Evolutionary conservation across 352 stramenopile species (phyloP), one percentile per base, ranked within the genome.

Genomic region (Pythium sukuiense): DNA sequence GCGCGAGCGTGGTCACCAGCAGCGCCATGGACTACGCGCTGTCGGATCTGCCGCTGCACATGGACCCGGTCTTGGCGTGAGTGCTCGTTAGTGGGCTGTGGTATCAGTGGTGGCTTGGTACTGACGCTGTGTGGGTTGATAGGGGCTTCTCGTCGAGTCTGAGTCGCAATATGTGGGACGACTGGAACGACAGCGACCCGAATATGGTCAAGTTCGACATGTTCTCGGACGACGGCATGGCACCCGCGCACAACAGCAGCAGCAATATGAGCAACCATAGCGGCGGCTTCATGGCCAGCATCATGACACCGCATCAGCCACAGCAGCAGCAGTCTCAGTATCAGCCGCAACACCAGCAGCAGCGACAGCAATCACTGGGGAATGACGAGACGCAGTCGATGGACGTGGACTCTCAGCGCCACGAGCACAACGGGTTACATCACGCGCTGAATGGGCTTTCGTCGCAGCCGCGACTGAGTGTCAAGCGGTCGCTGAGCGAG

Each of bases 81-180:
- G 81, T 70, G 2, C 20, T 24, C 20, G 20, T 24, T 24, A 24
- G 20, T 24, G 20, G 20, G 20, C 20, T 24, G 20, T 24, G 20
- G 20, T 24, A 63, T 56, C n/a, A 12, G 11, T 59, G 29, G 24
- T 49, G 41, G 14, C 18, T 60, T 24, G 20, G 20, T 24, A 24
- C 20, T 24, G 20, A 24, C 20, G 20, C 20, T 24, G 20, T 24
- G 41, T 63, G 30, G 8, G 13, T 62, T 55, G 33, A 33, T 56
- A 95, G 87, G 13, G 87, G 84, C 3, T 74, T 94, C 7, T 89
- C 85, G 55, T 90, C 82, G n/a, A 90, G 79, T 41, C 72, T 93
- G 67, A 93, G 84, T 46, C 83, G 87, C 45, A 95, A 95, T 66
- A 69, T 95, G 24, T 95, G 87, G 87, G 85, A 93, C 60, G 87